phyloP scores from a whole-genome alignment of 1,284 basidiomycete genomes.

The Sphaerobolus stellatus region DNA sequence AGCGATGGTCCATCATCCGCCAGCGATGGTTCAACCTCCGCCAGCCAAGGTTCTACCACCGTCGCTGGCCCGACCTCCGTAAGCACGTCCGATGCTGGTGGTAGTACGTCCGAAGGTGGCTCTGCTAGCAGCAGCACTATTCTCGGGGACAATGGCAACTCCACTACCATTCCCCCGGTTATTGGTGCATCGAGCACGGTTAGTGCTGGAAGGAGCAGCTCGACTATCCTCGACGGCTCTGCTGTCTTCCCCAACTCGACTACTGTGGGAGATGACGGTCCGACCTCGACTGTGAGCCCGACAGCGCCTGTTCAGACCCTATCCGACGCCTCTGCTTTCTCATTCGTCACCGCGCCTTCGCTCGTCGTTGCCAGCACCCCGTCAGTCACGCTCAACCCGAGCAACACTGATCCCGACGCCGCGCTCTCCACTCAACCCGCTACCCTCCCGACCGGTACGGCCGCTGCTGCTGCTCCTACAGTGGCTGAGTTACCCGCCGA shows the following conservation, averaged over 20 bases:
- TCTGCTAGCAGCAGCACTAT: constrained; percentile 2
- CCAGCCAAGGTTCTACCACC: constrained; percentile 2
- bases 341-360: constrained; percentile 10
- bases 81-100: constrained; percentile 4
- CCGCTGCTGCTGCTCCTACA: constrained; percentile 33
- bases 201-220: not conserved
- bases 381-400: not conserved
- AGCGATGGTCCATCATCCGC: constrained; percentile 7
- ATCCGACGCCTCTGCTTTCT: constrained; percentile 5
- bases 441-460: not conserved
- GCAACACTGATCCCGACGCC: constrained; percentile 15
- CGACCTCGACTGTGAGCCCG: not conserved
- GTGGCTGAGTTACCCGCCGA: constrained; percentile 50
- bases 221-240: not conserved
- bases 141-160: not conserved
- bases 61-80: constrained; percentile 11
- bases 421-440: not conserved
- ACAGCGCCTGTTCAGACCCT: not conserved
- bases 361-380: constrained; percentile 6
- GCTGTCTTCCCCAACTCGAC: not conserved
- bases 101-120: not conserved
- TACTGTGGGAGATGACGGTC: not conserved
- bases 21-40: not conserved
- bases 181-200: not conserved
- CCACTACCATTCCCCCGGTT: not conserved